Evolutionary conservation across 306 rosid genomes (phyloP).

Genomic region (Ziziphus jujuba): DNA sequence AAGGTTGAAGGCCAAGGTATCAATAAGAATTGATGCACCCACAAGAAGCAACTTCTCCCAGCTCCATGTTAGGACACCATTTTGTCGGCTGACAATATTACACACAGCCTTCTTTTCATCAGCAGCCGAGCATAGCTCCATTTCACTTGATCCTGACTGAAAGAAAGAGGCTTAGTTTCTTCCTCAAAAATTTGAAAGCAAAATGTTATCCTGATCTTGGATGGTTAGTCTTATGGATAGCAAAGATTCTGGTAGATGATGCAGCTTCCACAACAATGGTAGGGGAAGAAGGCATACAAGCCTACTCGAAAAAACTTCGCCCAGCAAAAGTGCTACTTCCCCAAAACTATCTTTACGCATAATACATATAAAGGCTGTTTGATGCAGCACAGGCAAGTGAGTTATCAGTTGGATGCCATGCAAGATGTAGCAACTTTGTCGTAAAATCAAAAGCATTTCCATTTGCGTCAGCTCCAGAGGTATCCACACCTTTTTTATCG

Average conservation of each 20-base stretch:
- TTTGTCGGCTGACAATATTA: neutral
- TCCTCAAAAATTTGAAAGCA: slow-evolving; percentile 20
- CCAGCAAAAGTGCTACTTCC: slow-evolving; percentile 23
- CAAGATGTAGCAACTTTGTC: slow-evolving; percentile 63
- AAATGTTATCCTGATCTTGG: slow-evolving; percentile 25
- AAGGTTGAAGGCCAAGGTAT: slow-evolving; percentile 38
- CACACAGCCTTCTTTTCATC: slow-evolving; percentile 6
- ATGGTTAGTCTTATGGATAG: slow-evolving; percentile 26
- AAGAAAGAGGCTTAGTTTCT: slow-evolving; percentile 17
- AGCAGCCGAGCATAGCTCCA: slow-evolving; percentile 19
- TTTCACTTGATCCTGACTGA: slow-evolving; percentile 7
- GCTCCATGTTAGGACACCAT: slow-evolving; percentile 23
- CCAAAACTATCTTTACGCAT: slow-evolving; percentile 44
- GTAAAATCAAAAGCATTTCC: slow-evolving; percentile 65
- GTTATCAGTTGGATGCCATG: slow-evolving; percentile 74
- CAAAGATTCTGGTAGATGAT: slow-evolving; percentile 24
- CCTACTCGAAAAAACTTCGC: slow-evolving; percentile 26
- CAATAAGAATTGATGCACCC: slow-evolving; percentile 36
- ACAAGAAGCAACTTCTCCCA: slow-evolving; percentile 6
- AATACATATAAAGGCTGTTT: slow-evolving; percentile 69
- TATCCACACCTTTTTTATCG: slow-evolving; percentile 45
- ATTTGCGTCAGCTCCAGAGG: slow-evolving; percentile 49
- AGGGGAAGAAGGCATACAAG: slow-evolving; percentile 23
- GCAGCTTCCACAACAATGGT: slow-evolving; percentile 24
- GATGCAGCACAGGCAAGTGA: slow-evolving; percentile 75